Evolutionary conservation across 352 stramenopile species (phyloP).

Genomic region (Phytopythium boreale): DNA sequence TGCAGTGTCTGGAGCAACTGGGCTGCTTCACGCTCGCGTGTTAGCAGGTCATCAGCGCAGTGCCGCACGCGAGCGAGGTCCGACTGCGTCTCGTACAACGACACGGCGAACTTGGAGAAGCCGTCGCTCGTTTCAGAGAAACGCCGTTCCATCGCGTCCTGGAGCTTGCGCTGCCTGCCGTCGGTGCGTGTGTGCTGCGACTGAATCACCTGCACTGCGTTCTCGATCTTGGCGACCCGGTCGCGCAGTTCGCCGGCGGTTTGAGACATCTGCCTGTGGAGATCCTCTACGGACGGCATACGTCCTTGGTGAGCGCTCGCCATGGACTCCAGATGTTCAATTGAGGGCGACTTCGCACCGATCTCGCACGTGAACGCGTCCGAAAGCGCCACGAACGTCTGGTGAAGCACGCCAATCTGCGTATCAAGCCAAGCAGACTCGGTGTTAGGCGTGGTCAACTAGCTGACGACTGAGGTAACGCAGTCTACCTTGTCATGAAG

Average conservation of each 20-base stretch:
- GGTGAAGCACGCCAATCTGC: slow-evolving; percentile 42
- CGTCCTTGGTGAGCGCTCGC: neutral
- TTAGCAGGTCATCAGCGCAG: slow-evolving; percentile 37
- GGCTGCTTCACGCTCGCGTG: slow-evolving; percentile 38
- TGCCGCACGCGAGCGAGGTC: slow-evolving; percentile 41
- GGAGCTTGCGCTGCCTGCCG: slow-evolving; percentile 34
- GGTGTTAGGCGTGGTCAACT: neutral
- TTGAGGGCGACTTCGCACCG: slow-evolving; percentile 13
- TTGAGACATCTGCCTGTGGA: slow-evolving; percentile 22
- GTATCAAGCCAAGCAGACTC: neutral
- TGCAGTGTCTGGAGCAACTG: slow-evolving; percentile 39
- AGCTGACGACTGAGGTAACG: neutral
- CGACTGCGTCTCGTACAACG: slow-evolving; percentile 44
- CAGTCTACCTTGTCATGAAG: slow-evolving; percentile 28
- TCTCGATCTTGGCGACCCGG: slow-evolving; percentile 32
- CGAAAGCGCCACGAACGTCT: slow-evolving; percentile 56
- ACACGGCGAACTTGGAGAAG: slow-evolving; percentile 47
- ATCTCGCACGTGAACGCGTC: slow-evolving; percentile 56
- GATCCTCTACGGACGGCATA: slow-evolving; percentile 20
- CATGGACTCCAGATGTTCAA: neutral
- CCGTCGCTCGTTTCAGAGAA: slow-evolving; percentile 42
- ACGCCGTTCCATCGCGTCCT: slow-evolving; percentile 33
- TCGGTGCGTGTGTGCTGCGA: slow-evolving; percentile 31
- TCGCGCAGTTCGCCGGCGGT: slow-evolving; percentile 25
- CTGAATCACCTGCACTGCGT: slow-evolving; percentile 26